Percentiles rank a stretch among this genome's conserved stretches.
phyloP scores from a whole-genome alignment of 2,329 filamentous ascomycete genomes.

The Ceratocystis smalleyi region DNA sequence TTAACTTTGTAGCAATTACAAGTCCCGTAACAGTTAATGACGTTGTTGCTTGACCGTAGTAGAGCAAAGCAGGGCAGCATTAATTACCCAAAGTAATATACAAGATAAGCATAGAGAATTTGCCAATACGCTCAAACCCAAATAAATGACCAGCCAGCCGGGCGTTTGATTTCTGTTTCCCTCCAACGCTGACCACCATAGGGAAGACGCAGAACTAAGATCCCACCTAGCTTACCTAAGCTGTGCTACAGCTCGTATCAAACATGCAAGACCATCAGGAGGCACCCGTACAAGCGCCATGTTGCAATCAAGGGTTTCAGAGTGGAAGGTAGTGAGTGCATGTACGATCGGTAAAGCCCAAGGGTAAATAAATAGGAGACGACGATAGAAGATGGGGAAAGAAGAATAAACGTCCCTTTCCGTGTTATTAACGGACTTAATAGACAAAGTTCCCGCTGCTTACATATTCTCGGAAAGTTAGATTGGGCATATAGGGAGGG shows the following conservation, averaged over 20 bases:
- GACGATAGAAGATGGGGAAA: background rate
- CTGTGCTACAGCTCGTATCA: background rate
- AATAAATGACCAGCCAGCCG: background rate
- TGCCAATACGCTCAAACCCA: too few relatives aligned
- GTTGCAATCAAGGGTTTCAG: background rate
- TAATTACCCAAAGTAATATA: too few relatives aligned
- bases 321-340: background rate
- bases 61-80: too few relatives aligned
- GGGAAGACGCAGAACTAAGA: background rate
- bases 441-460: too few relatives aligned
- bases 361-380: background rate
- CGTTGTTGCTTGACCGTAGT: too few relatives aligned
- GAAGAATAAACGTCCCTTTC: background rate
- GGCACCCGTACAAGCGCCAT: background rate
- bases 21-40: too few relatives aligned
- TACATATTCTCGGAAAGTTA: too few relatives aligned
- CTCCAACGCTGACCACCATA: too few relatives aligned
- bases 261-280: background rate
- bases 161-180: background rate
- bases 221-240: background rate
- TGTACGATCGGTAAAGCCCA: background rate
- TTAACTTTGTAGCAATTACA: too few relatives aligned
- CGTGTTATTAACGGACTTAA: too few relatives aligned
- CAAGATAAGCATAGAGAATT: too few relatives aligned
- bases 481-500: background rate